phyloP scores from a whole-genome alignment of 805 yeast genomes.

The Candida dendrica region DNA sequence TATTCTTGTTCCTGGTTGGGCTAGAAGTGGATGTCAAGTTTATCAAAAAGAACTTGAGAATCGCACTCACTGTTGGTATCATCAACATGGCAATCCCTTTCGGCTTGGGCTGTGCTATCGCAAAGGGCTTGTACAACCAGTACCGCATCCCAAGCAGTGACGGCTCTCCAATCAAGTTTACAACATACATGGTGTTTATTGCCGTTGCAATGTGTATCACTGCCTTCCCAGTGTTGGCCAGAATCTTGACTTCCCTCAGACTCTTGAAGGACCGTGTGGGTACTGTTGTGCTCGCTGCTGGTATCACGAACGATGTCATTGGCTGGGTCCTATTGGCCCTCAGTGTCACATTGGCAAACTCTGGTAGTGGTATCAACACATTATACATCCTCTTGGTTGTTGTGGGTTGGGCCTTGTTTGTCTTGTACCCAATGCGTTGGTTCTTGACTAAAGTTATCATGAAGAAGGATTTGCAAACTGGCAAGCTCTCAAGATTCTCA shows the following conservation, averaged over 20 bases:
- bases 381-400: conserved; percentile 62
- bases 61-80: conserved; percentile 63
- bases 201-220: conserved; percentile 82
- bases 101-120: conserved; percentile 67
- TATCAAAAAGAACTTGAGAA: conserved; percentile 50
- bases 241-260: conserved; percentile 68
- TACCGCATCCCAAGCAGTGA: conserved; percentile 32
- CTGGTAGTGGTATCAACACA: conserved; percentile 61
- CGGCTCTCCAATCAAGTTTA: conserved; percentile 40
- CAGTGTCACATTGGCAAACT: conserved; percentile 68
- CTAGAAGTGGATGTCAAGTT: conserved; percentile 69
- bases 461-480: conserved; percentile 46
- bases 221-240: conserved; percentile 78
- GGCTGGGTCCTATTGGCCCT: conserved; percentile 81
- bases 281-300: conserved; percentile 70
- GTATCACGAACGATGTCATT: conserved; percentile 68
- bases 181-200: conserved; percentile 72
- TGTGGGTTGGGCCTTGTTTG: conserved; percentile 61
- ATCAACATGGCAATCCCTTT: conserved; percentile 73
- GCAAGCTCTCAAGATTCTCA: conserved; percentile 56
- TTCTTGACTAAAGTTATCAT: conserved; percentile 37
- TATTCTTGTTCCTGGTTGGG: conserved; percentile 71
- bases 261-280: conserved; percentile 69
- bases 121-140: conserved; percentile 58
- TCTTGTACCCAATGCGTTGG: conserved; percentile 50